These are phyloP conservation scores for Talaromyces islandicus DNA, from an alignment of 2,329 filamentous ascomycete genomes.

Conservation along the genomic window DNA sequence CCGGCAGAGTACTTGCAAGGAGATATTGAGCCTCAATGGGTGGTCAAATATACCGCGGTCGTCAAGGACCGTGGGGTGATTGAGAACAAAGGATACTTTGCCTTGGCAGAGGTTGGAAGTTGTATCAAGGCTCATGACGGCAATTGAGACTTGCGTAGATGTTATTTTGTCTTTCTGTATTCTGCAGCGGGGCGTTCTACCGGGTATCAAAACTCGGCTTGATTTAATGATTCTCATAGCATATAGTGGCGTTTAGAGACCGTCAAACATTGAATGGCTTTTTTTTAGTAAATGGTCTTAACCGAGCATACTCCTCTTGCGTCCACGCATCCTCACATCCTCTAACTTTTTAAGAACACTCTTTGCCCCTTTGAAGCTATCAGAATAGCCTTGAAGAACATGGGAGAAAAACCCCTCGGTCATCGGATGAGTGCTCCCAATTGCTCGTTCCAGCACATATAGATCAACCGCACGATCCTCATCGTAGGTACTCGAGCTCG, in stretches of 20 bases:
- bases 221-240: not conserved
- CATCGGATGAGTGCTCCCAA: constrained; percentile 87
- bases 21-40: constrained; percentile 83
- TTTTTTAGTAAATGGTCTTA: constrained; percentile 35
- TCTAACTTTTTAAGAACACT: constrained; percentile 75
- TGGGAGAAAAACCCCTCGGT: constrained; percentile 66
- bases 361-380: constrained; percentile 67
- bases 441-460: constrained; percentile 91
- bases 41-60: constrained; percentile 94
- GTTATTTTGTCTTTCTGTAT: not conserved
- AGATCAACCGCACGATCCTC: constrained; percentile 94
- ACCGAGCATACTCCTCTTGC: constrained; percentile 96
- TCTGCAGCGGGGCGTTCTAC: not conserved
- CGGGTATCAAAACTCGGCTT: not conserved
- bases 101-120: constrained; percentile 64
- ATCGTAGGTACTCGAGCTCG: constrained; percentile 71
- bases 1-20: constrained; percentile 58
- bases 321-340: constrained; percentile 85
- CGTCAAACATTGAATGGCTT: not conserved
- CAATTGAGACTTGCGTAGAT: not conserved
- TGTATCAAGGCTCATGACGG: constrained; percentile 22
- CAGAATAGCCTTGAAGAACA: constrained; percentile 66
- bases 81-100: constrained; percentile 98
- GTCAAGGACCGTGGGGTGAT: constrained; percentile 91
- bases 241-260: not conserved